Evolutionary conservation across 306 rosid genomes (phyloP).

Genomic region (Begonia loranthoides): DNA sequence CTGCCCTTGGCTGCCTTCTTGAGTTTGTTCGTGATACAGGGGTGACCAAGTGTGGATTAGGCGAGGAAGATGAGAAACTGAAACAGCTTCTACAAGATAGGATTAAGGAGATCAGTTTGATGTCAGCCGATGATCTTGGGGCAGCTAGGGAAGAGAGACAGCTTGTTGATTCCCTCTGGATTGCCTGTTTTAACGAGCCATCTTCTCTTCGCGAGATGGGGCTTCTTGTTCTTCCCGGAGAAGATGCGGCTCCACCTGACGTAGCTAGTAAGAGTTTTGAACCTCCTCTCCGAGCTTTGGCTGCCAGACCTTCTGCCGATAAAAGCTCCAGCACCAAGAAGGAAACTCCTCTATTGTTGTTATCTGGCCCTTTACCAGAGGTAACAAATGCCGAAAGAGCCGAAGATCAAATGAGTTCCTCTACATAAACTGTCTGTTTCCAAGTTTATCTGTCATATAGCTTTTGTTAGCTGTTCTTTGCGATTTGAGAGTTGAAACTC

Average conservation of each 20-base stretch:
- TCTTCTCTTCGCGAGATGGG: conserved; percentile 72
- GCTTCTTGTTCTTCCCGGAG: conserved; percentile 73
- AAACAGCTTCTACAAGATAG: conserved; percentile 71
- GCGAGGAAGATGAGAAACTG: conserved; percentile 47
- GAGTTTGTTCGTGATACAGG: conserved; percentile 36
- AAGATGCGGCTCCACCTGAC: conserved; percentile 69
- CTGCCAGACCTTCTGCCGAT: conserved; percentile 20
- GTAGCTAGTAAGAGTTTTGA: conserved; percentile 71
- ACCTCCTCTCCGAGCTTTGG: conserved; percentile 56
- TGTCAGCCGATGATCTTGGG: conserved; percentile 74
- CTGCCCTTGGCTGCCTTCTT: conserved; percentile 65
- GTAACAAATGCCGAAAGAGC: conserved; percentile 10
- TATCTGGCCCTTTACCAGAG: conserved; percentile 34
- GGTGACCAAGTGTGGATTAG: conserved; percentile 11
- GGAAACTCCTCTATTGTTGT: conserved; percentile 50
- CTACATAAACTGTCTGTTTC: neutral
- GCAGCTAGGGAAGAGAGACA: conserved; percentile 74
- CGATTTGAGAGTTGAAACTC: too few species aligned
- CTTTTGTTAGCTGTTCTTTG: too few species aligned
- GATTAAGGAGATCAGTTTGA: conserved; percentile 34
- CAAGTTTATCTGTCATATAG: too few species aligned
- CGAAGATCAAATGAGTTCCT: neutral
- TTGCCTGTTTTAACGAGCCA: conserved; percentile 43
- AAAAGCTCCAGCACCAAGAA: conserved; percentile 26
- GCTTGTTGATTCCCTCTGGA: conserved; percentile 80